Base-by-base conservation (phyloP, 202 grass and related monocot genomes). In the Panicum hallii region DNA sequence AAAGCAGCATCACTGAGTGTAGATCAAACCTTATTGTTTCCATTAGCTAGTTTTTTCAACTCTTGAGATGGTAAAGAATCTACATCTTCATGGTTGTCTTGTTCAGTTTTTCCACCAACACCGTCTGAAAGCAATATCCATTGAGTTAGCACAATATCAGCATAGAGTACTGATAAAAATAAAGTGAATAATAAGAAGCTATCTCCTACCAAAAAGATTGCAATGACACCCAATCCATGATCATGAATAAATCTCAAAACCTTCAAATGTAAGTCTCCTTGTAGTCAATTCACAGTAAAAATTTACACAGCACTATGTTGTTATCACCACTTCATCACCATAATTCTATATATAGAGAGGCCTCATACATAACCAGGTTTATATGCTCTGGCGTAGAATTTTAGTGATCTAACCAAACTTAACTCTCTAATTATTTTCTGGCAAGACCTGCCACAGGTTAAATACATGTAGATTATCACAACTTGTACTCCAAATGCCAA, bases 21-120 rank as follows among this genome's bases (percentile, higher is more conserved):
- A 84, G 57, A 40, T 78, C 89, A 82, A 85, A 91, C 90, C 90
- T 92, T 87, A 53, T 41, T 68, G 78, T 78, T 90, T 61, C 77
- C 80, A 77, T 90, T 89, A 82, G 64, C 87, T 87, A 89, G 6
- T 75, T 87, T 84, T 52, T 82, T 67, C 61, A 74, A 83, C 54
- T 60, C 83, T 70, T 89, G 54, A 76, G 80, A 87, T 90, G 77
- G 55, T 79, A 81, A 64, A 32, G 32, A 82, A 79, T 67, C 44
- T 77, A 23, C 87, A 89, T 54, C 87, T 63, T 86, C 81, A 92
- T 63, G 43, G 67, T 87, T 89, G 71, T 55, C 65, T 71, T 80
- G 56, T 79, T 81, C 87, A 61, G 42, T 84, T 89, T 74, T 90
- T 20, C 72, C 80, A 89, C 76, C 63, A 87, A 36, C 56, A 81